phyloP scores from a whole-genome alignment of 306 rosid genomes.

The Cotoneaster glaucophyllus region DNA sequence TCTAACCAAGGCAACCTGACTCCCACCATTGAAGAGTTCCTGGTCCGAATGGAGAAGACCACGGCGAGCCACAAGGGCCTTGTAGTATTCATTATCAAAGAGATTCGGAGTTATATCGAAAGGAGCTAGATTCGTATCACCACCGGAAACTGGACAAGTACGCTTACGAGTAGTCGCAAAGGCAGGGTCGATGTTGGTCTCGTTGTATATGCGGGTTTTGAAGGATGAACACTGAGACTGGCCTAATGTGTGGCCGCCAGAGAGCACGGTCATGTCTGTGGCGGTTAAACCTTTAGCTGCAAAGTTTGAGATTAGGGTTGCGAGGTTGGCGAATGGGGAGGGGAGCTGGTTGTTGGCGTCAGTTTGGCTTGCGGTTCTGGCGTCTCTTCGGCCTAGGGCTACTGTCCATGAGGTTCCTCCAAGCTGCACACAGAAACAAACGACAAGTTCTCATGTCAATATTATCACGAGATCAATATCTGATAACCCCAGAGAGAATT shows the following conservation, averaged over 20 bases:
- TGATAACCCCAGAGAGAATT: no score
- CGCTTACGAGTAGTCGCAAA: slow-evolving; percentile 38
- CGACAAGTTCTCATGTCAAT: not conserved
- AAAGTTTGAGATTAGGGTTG: slow-evolving; percentile 42
- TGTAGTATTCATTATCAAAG: slow-evolving; percentile 61
- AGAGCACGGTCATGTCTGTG: slow-evolving; percentile 55
- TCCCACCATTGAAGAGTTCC: slow-evolving; percentile 49
- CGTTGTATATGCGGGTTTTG: slow-evolving; percentile 57
- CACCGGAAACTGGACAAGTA: slow-evolving; percentile 49
- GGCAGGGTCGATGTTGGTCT: slow-evolving; percentile 42
- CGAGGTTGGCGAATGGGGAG: slow-evolving; percentile 35
- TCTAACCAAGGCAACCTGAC: slow-evolving; percentile 56
- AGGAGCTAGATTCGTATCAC: slow-evolving; percentile 54
- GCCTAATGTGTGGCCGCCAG: slow-evolving; percentile 73
- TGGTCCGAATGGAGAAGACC: slow-evolving; percentile 81
- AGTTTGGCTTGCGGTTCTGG: slow-evolving; percentile 62
- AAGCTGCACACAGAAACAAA: slow-evolving; percentile 25
- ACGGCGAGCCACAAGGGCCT: slow-evolving; percentile 34
- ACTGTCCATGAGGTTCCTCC: slow-evolving; percentile 75
- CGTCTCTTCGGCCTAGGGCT: slow-evolving; percentile 61
- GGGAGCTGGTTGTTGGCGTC: slow-evolving; percentile 59
- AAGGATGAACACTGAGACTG: slow-evolving; percentile 41
- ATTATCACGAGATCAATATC: not conserved
- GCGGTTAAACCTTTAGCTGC: slow-evolving; percentile 31
- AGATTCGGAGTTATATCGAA: slow-evolving; percentile 27